Conservation (phyloP, 257 asterid species). For the Scutellaria baicalensis region DNA sequence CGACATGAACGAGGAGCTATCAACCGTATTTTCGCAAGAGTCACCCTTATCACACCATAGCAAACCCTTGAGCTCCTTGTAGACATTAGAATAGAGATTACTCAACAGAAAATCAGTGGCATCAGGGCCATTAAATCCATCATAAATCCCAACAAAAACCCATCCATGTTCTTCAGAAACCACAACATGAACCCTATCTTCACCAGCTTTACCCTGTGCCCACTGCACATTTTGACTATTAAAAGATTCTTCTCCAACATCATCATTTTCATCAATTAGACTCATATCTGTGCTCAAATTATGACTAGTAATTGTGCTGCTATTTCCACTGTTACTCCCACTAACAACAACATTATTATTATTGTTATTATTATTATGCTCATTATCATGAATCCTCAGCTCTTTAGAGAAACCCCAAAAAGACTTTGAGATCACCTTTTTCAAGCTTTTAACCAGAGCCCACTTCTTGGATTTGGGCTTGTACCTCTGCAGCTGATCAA, state of each 20-base stretch:
- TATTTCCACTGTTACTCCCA: slow-evolving; percentile 33
- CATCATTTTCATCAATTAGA: slow-evolving; percentile 60
- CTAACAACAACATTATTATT: slow-evolving; percentile 18
- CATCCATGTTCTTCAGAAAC: slow-evolving; percentile 83
- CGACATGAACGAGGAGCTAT: slow-evolving; percentile 8
- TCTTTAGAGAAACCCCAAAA: slow-evolving; percentile 50
- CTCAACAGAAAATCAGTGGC: slow-evolving; percentile 77
- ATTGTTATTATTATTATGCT: slow-evolving; percentile 17
- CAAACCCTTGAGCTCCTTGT: slow-evolving; percentile 74
- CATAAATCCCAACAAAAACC: slow-evolving; percentile 92
- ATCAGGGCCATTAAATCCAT: slow-evolving; percentile 93
- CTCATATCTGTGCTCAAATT: slow-evolving; percentile 64
- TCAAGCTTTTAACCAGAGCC: slow-evolving; percentile 43
- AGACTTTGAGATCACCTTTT: slow-evolving; percentile 45
- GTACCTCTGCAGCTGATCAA: slow-evolving; percentile 69
- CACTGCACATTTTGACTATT: slow-evolving; percentile 82
- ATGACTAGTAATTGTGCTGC: slow-evolving; percentile 44
- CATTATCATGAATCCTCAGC: slow-evolving; percentile 18
- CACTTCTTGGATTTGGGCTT: slow-evolving; percentile 59
- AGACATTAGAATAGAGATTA: slow-evolving; percentile 66
- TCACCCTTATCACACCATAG: slow-evolving; percentile 65
- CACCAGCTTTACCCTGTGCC: slow-evolving; percentile 99
- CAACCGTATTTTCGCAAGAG: slow-evolving; percentile 17
- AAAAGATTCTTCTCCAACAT: slow-evolving; percentile 53
- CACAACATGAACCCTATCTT: slow-evolving; percentile 82